These are phyloP conservation scores for Fomitopsis serialis DNA, from an alignment of 768 basidiomycete species.

Conservation along the genomic window DNA sequence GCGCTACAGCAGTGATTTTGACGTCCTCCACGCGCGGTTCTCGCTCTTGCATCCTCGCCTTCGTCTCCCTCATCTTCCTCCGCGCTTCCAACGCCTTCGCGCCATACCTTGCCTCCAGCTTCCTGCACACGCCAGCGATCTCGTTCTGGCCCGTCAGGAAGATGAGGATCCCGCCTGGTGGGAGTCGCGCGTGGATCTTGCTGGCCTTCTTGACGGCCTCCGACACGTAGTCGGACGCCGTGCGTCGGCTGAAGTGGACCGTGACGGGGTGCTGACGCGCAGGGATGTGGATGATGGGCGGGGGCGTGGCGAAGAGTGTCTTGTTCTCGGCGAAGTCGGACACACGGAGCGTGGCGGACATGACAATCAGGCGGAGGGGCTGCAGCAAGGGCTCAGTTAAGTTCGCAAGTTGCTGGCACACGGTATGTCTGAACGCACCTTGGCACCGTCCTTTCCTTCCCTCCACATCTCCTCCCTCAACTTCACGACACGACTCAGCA, in stretches of 20 bases:
- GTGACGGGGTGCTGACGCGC: constrained; percentile 95
- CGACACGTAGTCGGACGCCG: constrained; percentile 79
- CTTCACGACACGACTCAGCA: constrained; percentile 89
- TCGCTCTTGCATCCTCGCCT: constrained; percentile 8
- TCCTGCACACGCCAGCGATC: constrained; percentile 79
- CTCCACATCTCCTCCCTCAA: constrained; percentile 89
- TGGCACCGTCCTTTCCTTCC: constrained; percentile 62
- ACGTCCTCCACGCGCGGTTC: constrained; percentile 5
- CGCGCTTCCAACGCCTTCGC: constrained; percentile 53
- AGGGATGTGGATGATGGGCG: constrained; percentile 87
- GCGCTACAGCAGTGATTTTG: constrained; percentile 24
- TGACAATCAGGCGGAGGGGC: constrained; percentile 92
- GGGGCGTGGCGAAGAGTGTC: constrained; percentile 72
- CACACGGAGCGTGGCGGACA: constrained; percentile 96
- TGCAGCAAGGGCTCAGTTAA: constrained; percentile 22
- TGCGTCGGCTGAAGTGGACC: constrained; percentile 86
- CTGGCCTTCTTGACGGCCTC: constrained; percentile 87
- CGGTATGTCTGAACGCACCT: constrained; percentile 40
- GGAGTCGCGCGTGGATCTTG: constrained; percentile 90
- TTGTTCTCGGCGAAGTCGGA: constrained; percentile 88
- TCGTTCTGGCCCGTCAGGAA: constrained; percentile 97
- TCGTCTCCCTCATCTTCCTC: constrained; percentile 28
- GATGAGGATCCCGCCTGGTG: constrained; percentile 88
- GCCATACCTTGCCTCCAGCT: constrained; percentile 75
- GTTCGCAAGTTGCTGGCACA: background rate